These are phyloP conservation scores for Raddia distichophylla DNA, from an alignment of 176 grass and related monocot genomes.

Conservation along the genomic window DNA sequence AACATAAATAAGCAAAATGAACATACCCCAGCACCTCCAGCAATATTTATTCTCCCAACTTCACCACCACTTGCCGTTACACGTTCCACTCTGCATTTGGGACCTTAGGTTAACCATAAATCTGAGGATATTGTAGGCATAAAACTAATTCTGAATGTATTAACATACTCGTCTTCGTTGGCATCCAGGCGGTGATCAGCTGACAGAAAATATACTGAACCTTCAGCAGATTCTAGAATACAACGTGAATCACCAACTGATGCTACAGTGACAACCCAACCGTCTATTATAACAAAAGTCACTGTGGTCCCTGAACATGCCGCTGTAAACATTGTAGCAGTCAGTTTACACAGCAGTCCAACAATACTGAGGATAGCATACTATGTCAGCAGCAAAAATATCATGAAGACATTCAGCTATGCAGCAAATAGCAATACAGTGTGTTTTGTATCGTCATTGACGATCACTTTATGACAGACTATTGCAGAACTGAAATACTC, in stretches of 20 bases:
- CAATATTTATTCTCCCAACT: constrained; percentile 93
- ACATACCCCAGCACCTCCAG: constrained; percentile 80
- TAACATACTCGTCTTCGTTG: constrained; percentile 87
- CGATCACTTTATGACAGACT: no score
- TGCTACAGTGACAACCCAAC: constrained; percentile 91
- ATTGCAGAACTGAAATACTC: no score
- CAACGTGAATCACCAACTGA: constrained; percentile 94
- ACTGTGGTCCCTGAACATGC: constrained; percentile 83
- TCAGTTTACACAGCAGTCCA: constrained; percentile 32
- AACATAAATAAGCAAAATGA: constrained; percentile 31
- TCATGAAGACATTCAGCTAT: no score
- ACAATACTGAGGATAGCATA: no score
- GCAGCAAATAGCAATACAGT: no score
- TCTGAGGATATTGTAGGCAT: constrained; percentile 34
- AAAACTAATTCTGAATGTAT: constrained; percentile 22
- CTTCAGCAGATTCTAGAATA: constrained; percentile 93
- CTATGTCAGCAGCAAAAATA: no score
- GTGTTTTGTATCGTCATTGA: no score
- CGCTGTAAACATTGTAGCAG: constrained; percentile 59
- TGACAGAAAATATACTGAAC: constrained; percentile 71
- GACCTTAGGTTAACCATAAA: constrained; percentile 35
- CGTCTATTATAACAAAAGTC: constrained; percentile 96
- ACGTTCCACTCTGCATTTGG: constrained; percentile 70
- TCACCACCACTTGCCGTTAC: constrained; percentile 88
- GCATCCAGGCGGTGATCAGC: constrained; percentile 89